Evolutionary conservation across 192 early-diverging fungal species (phyloP), one percentile per base, ranked within the genome.

Genomic region (Coemansia sp.): DNA sequence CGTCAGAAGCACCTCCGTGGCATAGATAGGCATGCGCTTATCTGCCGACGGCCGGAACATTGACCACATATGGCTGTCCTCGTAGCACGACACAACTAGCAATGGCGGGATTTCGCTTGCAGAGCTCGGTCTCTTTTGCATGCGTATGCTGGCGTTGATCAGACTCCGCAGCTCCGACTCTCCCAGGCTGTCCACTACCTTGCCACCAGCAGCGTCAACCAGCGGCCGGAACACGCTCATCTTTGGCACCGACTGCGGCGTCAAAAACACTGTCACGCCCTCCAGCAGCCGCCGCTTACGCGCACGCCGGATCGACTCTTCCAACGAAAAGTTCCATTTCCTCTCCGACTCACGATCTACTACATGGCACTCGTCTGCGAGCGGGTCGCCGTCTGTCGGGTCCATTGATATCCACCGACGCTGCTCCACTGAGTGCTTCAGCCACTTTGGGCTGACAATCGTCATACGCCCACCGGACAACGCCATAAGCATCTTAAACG

Each of bases 401-500:
- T 73, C 68, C 11, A 82, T 62, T 3, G 66, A 41, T 29, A 84
- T 71, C 82, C 82, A 84, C 27, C 36, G 41, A n/a, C 69, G 16
- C 15, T 66, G 68, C 50, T 44, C 66, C 63, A 84, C 62, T 68
- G 78, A 80, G 36, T 76, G 77, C 5, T 72, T 62, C 65, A 84
- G 49, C 82, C 82, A 84, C 22, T 47, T 43, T 36, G 67, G 65
- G 43, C 69, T 52, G 15, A 84, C 78, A 41, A 84, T 76, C 29
- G 12, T 40, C 3, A 80, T 69, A 33, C 64, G 70, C 8, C 82
- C 78, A 58, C 71, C 62, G n/a, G 74, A 65, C 52, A 84, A 39
- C 16, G 82, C 82, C 68, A 70, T 65, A 24, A 84, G 71, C 71
- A 84, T 65, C 82, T 92, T 92, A 43, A 81, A 81, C 16, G 91